Base-by-base conservation (phyloP, 2,329 filamentous ascomycete genomes). In the Fusarium keratoplasticum region DNA sequence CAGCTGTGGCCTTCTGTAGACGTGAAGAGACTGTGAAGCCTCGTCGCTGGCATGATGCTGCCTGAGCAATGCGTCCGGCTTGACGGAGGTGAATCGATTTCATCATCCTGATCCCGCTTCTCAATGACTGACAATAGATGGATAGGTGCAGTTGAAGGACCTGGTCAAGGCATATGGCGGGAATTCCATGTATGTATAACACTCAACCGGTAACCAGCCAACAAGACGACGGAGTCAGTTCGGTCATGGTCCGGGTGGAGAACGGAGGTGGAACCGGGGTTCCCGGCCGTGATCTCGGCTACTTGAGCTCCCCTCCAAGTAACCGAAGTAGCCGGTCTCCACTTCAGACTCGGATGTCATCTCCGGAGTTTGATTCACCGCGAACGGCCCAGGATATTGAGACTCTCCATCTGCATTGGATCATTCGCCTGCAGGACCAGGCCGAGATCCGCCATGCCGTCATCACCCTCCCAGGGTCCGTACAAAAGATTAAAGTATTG, bases 401-500 rank as follows among this genome's bases (percentile, higher is more conserved):
- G 66, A 3, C 77, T 78, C 61, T 81, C 77, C 20, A 78, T 67
- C 38, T 81, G 77, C 61, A 79, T 76, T 5, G 78, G 77, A 7
- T 79, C 80, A 13, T 82, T 78, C 2, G 78, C 78, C 38, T 81
- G 80, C 13, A 83, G 31, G 16, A 84, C 82, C 20, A 82, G 35
- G 3, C 81, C 77, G 52, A 83, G 70, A 67, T 83, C 82, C 20
- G 78, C 81, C 16, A 83, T 64, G 1, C 79, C 78, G 60, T 83
- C 80, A 40, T 83, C 81, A 1, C 81, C 81, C 50, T 83, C 81
- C 79, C 81, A 83, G 16, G 81, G 77, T 2, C 79, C 78, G 20
- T 80, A 82, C 27, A 82, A 74, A 57, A 84, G 72, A 33, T 77
- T 80, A 31, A 83, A 81, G 60, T 83, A 83, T 40, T 82, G 81